phyloP scores from a whole-genome alignment of 148 eudicot species.

The Hydrangea macrophylla region DNA sequence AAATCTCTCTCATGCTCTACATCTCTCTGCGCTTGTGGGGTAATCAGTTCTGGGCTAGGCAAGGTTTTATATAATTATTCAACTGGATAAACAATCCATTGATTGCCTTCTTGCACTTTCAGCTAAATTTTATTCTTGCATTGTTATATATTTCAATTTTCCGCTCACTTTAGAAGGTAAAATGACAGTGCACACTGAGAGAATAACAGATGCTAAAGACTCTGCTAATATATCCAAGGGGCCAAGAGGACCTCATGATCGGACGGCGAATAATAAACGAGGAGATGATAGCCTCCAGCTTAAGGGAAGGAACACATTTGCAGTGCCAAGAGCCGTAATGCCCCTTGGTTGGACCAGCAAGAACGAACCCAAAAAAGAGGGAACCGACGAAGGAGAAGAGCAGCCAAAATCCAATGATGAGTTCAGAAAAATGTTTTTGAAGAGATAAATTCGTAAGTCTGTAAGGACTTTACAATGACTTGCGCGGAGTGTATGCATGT shows the following conservation, averaged over 20 bases:
- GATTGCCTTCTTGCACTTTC: background rate
- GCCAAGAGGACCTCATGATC: slow-evolving; percentile 9
- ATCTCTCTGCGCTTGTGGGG: background rate
- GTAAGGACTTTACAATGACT: background rate
- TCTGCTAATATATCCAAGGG: slow-evolving; percentile 19
- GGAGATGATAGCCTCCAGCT: slow-evolving; percentile 38
- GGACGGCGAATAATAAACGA: slow-evolving; percentile 15
- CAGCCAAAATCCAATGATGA: slow-evolving; percentile 91
- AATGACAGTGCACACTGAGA: slow-evolving; percentile 12
- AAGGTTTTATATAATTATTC: too few relatives aligned
- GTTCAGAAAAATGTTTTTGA: slow-evolving; percentile 73
- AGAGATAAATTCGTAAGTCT: slow-evolving; percentile 1
- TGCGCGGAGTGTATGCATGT: background rate
- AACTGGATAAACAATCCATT: background rate
- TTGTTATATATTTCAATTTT: background rate
- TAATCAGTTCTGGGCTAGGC: too few relatives aligned
- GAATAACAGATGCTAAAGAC: slow-evolving; percentile 13
- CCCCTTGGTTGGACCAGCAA: slow-evolving; percentile 49
- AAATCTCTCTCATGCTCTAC: background rate
- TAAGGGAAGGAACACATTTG: slow-evolving; percentile 79
- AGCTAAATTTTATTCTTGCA: background rate
- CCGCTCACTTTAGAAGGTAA: background rate
- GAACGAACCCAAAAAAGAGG: slow-evolving; percentile 26
- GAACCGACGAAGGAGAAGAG: slow-evolving; percentile 32
- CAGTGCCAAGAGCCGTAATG: slow-evolving; percentile 68